Conservation (phyloP, 2,329 filamentous ascomycete genomes). For the Ampelomyces quisqualis region DNA sequence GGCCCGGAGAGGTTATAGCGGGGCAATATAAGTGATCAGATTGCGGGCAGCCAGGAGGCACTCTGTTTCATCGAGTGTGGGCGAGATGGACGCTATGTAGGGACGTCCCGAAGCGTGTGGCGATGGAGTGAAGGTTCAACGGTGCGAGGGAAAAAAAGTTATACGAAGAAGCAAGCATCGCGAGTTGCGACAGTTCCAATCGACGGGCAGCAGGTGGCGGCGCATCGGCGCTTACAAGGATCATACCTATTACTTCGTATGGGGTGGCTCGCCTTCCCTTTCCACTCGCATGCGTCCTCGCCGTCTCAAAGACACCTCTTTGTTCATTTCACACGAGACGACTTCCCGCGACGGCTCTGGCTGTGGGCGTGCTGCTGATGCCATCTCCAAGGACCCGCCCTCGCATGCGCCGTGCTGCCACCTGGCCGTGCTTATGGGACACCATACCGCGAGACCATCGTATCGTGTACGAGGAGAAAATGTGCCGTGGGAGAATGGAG, state of each 20-base stretch:
- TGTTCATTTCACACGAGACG: background rate
- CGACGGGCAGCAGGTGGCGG: conserved; percentile 29
- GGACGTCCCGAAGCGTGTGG: conserved; percentile 6
- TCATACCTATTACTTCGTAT: too few species aligned
- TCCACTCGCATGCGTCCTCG: conserved; percentile 16
- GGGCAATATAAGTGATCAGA: conserved; percentile 27
- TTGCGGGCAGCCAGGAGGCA: conserved; percentile 9
- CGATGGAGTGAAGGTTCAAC: conserved; percentile 8
- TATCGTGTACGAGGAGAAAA: too few species aligned
- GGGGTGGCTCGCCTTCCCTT: conserved; percentile 18
- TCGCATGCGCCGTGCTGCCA: too few species aligned
- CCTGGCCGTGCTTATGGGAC: too few species aligned
- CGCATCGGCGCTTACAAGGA: conserved; percentile 18
- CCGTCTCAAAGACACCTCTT: conserved; percentile 9
- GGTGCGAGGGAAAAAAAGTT: conserved; percentile 10
- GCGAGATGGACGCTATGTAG: conserved; percentile 4
- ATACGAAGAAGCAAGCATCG: conserved; percentile 27
- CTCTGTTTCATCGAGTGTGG: background rate
- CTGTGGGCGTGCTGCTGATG: background rate
- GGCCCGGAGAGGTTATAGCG: conserved; percentile 15
- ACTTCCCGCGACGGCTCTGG: background rate
- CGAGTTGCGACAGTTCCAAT: conserved; percentile 27
- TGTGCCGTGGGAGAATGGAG: too few species aligned
- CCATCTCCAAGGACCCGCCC: too few species aligned
- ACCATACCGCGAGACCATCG: too few species aligned